Evolutionary conservation across 2,329 filamentous ascomycete species (phyloP), one percentile per base, ranked within the genome.

Genomic region (Aspergillus pseudoterreus): DNA sequence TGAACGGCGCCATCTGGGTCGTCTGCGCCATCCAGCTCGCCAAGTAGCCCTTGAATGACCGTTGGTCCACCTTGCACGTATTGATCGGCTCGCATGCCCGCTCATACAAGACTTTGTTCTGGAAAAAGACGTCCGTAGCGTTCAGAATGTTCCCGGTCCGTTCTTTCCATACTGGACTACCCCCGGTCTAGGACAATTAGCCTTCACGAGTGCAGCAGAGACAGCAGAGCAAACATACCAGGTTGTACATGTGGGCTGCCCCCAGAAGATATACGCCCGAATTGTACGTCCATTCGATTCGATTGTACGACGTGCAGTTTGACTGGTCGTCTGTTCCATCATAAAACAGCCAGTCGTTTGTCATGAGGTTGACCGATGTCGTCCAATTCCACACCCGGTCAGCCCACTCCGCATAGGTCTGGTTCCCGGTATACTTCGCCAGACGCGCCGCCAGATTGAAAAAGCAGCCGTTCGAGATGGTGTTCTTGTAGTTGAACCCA

Each of bases 41-140:
- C 5, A 86, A 74, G 62, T 84, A 86, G 10, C 82, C 82, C 68
- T 87, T 87, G 75, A 87, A 87, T 1, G 79, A 80, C 43, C 76
- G 78, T 66, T 85, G 82, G 56, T 87, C 83, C n/a, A 78, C 74
- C 66, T 85, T 81, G 70, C 84, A 86, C 12, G 68, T 75, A 56
- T 72, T 65, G 53, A 74, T 62, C 43, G 62, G 68, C 63, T 87
- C 84, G 62, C 84, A 87, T 10, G 81, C 77, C 35, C 74, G 72
- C 64, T 87, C 84, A 58, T 75, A 82, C 71, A 85, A 78, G 53
- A 84, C 71, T 52, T 78, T 43, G 0, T 74, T 63, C 0, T 75
- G 66, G 17, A 77, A 73, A 73, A 85, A 82, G 57, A 82, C 75
- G 4, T 71, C 71, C 41, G 76, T 73, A 1, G 68, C 75, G 17